phyloP scores from a whole-genome alignment of 2,329 filamentous ascomycete genomes.

The Blumeria graminis region DNA sequence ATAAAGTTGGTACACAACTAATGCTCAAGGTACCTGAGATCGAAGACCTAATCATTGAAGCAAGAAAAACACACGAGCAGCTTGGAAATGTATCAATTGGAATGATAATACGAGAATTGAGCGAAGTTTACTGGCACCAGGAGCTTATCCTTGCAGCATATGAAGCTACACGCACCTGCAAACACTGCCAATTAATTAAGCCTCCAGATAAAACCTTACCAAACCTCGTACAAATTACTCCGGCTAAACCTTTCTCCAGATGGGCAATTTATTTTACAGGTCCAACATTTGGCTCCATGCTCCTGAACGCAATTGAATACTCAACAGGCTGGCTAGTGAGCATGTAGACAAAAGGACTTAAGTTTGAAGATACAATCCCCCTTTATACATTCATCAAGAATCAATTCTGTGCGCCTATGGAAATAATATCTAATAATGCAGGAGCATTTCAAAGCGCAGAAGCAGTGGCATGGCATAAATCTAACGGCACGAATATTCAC shows the following conservation, averaged over 20 bases:
- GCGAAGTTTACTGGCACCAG: background rate
- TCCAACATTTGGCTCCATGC: no score
- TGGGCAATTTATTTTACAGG: no score
- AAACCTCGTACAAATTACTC: no score
- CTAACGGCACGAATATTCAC: no score
- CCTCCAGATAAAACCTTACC: background rate
- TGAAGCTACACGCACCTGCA: background rate
- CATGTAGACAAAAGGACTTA: background rate
- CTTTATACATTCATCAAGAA: constrained; percentile 1
- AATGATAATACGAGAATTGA: background rate
- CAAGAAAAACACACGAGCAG: background rate
- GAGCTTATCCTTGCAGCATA: background rate
- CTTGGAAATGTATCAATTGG: background rate
- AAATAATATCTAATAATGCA: constrained; percentile 1
- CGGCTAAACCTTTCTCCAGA: no score
- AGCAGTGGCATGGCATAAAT: no score
- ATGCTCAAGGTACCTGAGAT: background rate
- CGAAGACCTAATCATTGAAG: background rate
- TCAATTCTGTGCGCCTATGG: background rate
- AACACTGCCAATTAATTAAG: background rate
- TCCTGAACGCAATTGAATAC: background rate
- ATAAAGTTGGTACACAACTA: background rate
- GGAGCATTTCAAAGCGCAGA: no score
- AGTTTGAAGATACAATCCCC: background rate
- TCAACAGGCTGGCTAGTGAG: background rate